Base-by-base conservation (phyloP, 208 protist genomes). In the Acanthamoeba castellanii region DNA sequence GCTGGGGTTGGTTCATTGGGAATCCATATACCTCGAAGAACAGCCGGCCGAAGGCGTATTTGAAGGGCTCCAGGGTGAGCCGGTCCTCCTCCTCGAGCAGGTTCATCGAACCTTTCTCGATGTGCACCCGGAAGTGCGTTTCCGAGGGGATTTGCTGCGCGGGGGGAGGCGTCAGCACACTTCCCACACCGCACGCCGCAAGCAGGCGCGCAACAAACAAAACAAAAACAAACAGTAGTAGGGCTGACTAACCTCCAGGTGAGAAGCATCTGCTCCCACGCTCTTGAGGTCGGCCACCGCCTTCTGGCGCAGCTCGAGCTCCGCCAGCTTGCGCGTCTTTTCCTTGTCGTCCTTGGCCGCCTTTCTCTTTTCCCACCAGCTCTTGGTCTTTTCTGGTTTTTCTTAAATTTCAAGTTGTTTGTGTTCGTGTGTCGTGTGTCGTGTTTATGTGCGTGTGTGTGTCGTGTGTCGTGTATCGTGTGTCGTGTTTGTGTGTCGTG, bases 351-450 rank as follows among this genome's bases (percentile, higher is more conserved):
- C 85, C 85, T 91, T 91, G 55, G 25, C 57, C 11, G 55, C 20
- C 59, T 91, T 91, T 32, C 85, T 5, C 57, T 91, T 91, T n/a
- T 64, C 85, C 85, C 85, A 91, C 85, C 85, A 91, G 37, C 57
- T 74, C 55, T 64, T 91, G 47, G 25, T 72, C 37, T 91, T 91
- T 45, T 91, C 52, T 64, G 85, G 85, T 70, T 72, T 91, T 52
- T 72, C 59, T 91, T 20, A 3, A 22, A 66, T 3, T 47, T 47
- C 6, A 47, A 13, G 42, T 47, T 13, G 42, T 47, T 47, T 47
- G 42, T 47, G 42, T 47, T 3, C 42, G 42, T 42, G 37, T 2
- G 37, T 42, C 2, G 0, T 2, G 37, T 42, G 37, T 42, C 37
- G 37, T 42, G 37, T 42, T 42, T 2, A 3, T 42, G 37, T 42